Conservation (phyloP, 306 rosid species). For the Medicago lupulina region DNA sequence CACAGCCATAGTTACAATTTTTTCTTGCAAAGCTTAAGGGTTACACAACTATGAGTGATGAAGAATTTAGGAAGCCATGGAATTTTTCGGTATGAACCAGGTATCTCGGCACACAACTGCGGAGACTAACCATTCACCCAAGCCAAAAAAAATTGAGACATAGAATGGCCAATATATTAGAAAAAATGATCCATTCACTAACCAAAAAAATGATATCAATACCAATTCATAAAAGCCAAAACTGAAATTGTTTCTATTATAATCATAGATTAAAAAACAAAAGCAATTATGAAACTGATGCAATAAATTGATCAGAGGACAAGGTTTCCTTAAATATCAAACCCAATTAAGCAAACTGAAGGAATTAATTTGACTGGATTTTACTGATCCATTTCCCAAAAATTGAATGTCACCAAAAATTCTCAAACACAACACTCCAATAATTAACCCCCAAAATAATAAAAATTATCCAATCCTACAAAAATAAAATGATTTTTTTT, state of each 20-base stretch:
- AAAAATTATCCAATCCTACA: conserved; percentile 18
- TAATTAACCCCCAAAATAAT: conserved; percentile 1
- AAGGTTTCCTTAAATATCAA: conserved; percentile 47
- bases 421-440: conserved; percentile 29
- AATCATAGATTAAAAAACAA: not conserved
- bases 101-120: too few relatives aligned
- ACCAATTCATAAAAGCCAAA: conserved; percentile 16
- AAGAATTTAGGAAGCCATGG: conserved; percentile 35
- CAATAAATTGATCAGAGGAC: conserved; percentile 32
- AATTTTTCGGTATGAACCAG: not conserved
- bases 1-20: conserved; percentile 63
- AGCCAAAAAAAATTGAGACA: conserved; percentile 44
- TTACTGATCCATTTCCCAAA: conserved; percentile 38
- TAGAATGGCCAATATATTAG: conserved; percentile 53
- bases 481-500: not conserved
- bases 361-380: conserved; percentile 8
- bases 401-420: conserved; percentile 40
- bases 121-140: not conserved
- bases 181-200: conserved; percentile 52
- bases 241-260: not conserved
- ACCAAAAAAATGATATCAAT: conserved; percentile 39
- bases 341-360: conserved; percentile 41
- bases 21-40: conserved; percentile 32
- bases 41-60: conserved; percentile 18
- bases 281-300: conserved; percentile 33